phyloP scores from a whole-genome alignment of 2,329 filamentous ascomycete species.

The Tricladium varicosporioides region DNA sequence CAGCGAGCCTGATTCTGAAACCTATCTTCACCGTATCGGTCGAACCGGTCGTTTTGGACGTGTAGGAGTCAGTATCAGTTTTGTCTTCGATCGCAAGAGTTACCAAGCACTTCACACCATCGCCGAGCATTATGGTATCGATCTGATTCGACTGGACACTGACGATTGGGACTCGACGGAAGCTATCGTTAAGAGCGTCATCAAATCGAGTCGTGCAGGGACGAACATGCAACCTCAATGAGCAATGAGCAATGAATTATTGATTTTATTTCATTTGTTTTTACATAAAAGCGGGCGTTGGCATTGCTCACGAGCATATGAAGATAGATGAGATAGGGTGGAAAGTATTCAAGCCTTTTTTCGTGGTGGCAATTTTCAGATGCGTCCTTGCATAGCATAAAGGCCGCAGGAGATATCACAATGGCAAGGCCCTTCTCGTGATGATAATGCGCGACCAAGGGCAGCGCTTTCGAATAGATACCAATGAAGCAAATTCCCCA shows the following conservation, averaged over 20 bases:
- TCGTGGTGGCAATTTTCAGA: neutral
- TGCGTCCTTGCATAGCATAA: neutral
- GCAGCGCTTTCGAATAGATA: neutral
- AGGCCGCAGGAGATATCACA: neutral
- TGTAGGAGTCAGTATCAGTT: slow-evolving; percentile 92
- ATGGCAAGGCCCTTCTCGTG: neutral
- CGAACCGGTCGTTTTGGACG: slow-evolving; percentile 95
- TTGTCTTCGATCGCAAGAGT: slow-evolving; percentile 83
- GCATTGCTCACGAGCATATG: slow-evolving; percentile 1
- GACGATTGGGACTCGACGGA: slow-evolving; percentile 92
- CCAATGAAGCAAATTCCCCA: neutral
- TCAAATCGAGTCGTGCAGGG: slow-evolving; percentile 67
- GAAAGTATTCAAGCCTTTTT: neutral
- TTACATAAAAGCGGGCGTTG: slow-evolving; percentile 13
- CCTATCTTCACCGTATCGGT: slow-evolving; percentile 96
- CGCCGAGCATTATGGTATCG: slow-evolving; percentile 73
- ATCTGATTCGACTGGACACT: slow-evolving; percentile 77
- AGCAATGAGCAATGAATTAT: slow-evolving; percentile 1
- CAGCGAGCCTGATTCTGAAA: slow-evolving; percentile 84
- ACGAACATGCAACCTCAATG: slow-evolving; percentile 39
- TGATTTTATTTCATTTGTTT: neutral
- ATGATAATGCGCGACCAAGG: neutral
- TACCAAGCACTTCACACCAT: slow-evolving; percentile 80
- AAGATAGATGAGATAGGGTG: neutral
- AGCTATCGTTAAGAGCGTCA: slow-evolving; percentile 74